Evolutionary conservation across 2,329 filamentous ascomycete genomes (phyloP).

Genomic region (Decorospora gaudefroyi): DNA sequence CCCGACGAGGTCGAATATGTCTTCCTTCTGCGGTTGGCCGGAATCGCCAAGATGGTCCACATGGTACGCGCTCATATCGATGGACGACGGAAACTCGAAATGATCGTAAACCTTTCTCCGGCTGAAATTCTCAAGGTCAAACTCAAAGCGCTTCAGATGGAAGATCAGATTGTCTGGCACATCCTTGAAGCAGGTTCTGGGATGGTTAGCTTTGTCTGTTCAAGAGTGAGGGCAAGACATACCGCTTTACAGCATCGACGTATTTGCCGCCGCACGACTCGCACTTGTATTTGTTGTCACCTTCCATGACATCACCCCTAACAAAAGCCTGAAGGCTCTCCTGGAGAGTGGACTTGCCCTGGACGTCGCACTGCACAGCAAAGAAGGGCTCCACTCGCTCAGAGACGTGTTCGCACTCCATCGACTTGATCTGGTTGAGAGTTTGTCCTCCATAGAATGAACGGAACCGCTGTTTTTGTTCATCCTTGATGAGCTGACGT

Average conservation of each 20-base stretch:
- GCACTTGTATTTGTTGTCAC: conserved; percentile 98
- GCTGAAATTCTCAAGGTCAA: conserved; percentile 74
- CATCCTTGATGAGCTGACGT: conserved; percentile 68
- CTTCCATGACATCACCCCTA: conserved; percentile 94
- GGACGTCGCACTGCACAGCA: conserved; percentile 94
- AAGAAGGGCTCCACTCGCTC: conserved; percentile 89
- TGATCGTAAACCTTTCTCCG: conserved; percentile 94
- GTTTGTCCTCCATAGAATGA: conserved; percentile 90
- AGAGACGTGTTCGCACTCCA: conserved; percentile 91
- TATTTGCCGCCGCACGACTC: conserved; percentile 79
- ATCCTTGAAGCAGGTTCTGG: conserved; percentile 83
- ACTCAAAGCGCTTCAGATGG: conserved; percentile 87
- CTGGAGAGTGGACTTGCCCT: conserved; percentile 80
- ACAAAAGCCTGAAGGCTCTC: conserved; percentile 96
- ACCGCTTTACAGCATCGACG: conserved; percentile 91
- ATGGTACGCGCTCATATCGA: conserved; percentile 89
- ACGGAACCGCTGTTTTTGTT: conserved; percentile 73
- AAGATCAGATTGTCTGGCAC: conserved; percentile 94
- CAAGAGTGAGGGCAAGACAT: conserved; percentile 20
- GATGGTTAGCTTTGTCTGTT: conserved; percentile 16
- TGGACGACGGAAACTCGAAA: conserved; percentile 80
- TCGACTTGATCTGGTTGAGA: conserved; percentile 93
- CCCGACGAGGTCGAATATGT: conserved; percentile 92
- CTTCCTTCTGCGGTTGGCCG: conserved; percentile 60
- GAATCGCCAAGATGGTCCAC: conserved; percentile 77